Percentiles rank a stretch among this genome's conserved stretches.
phyloP scores from a whole-genome alignment of 352 stramenopile genomes.

The Phytopythium mirpurense region DNA sequence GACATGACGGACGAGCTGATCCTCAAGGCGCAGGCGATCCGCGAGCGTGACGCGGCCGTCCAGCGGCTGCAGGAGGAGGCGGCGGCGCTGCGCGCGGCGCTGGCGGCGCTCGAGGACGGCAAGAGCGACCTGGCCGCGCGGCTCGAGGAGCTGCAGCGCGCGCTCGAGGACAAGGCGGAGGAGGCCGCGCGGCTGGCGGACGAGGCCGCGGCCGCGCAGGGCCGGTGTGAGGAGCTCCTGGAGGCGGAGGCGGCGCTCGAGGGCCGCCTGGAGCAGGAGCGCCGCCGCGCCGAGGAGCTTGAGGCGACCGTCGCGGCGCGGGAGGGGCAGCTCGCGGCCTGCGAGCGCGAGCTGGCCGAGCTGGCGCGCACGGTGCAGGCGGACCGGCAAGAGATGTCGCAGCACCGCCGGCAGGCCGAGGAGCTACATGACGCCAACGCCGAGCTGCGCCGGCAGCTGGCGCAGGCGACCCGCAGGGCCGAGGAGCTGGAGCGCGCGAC shows the following conservation, averaged over 20 bases:
- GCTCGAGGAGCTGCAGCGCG: slow-evolving; percentile 27
- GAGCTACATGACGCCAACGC: slow-evolving; percentile 43
- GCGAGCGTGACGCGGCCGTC: slow-evolving; percentile 55
- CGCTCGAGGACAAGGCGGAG: slow-evolving; percentile 28
- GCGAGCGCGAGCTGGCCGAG: slow-evolving; percentile 25
- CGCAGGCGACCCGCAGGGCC: slow-evolving; percentile 38
- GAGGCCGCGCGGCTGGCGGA: slow-evolving; percentile 28
- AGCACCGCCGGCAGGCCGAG: slow-evolving; percentile 51
- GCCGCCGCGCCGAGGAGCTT: slow-evolving; percentile 31
- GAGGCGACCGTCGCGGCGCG: slow-evolving; percentile 39
- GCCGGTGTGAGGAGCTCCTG: slow-evolving; percentile 47
- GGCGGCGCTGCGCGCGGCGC: slow-evolving; percentile 38
- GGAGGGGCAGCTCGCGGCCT: slow-evolving; percentile 33
- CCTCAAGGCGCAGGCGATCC: slow-evolving; percentile 66
- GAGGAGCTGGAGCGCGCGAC: slow-evolving; percentile 39
- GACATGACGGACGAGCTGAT: slow-evolving; percentile 82
- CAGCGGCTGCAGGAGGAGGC: slow-evolving; percentile 42
- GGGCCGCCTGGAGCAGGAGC: slow-evolving; percentile 36
- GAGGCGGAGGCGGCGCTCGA: slow-evolving; percentile 40
- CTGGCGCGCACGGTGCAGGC: slow-evolving; percentile 39
- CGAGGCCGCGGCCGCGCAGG: slow-evolving; percentile 32
- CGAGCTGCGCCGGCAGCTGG: slow-evolving; percentile 45
- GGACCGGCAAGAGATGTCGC: slow-evolving; percentile 40
- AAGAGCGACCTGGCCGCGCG: slow-evolving; percentile 42
- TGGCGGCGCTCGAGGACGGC: slow-evolving; percentile 32